phyloP scores from a whole-genome alignment of 108 stramenopile genomes.

The Nannochloropsis salina region DNA sequence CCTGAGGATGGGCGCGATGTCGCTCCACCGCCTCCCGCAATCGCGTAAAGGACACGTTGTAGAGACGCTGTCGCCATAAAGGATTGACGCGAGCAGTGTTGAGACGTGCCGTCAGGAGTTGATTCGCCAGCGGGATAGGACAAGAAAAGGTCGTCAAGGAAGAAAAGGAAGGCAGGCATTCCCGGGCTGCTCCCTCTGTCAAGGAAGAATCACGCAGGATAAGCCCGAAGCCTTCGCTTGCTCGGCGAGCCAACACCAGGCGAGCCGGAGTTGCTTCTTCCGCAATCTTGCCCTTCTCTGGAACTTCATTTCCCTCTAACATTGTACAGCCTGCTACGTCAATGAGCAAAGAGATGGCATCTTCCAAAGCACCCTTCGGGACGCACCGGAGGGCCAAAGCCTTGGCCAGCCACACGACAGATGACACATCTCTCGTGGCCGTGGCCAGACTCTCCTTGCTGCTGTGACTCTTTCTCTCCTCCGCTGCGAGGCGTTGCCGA shows the following conservation, averaged over 20 bases:
- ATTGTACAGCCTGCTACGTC: background rate
- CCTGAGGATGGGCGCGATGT: background rate
- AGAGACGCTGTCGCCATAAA: background rate
- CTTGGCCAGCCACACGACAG: background rate
- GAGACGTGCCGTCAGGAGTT: background rate
- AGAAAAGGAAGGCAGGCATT: background rate
- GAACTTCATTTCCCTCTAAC: background rate
- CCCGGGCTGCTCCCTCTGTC: no score
- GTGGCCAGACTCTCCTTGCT: background rate
- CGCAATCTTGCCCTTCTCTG: background rate
- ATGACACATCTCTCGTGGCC: background rate
- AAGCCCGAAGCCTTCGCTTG: background rate
- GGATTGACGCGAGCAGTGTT: background rate
- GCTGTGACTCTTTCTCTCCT: background rate
- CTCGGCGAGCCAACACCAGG: background rate
- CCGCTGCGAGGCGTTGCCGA: background rate
- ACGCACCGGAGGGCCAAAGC: constrained; percentile 7
- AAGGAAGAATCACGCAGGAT: background rate
- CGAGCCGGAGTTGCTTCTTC: background rate
- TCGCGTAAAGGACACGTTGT: background rate
- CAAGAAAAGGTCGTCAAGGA: background rate
- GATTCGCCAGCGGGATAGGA: background rate
- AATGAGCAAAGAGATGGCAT: background rate
- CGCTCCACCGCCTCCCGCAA: background rate
- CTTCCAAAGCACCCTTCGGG: constrained; percentile 8